Conservation (phyloP, 1,284 basidiomycete genomes). For the Moniliella sp. region DNA sequence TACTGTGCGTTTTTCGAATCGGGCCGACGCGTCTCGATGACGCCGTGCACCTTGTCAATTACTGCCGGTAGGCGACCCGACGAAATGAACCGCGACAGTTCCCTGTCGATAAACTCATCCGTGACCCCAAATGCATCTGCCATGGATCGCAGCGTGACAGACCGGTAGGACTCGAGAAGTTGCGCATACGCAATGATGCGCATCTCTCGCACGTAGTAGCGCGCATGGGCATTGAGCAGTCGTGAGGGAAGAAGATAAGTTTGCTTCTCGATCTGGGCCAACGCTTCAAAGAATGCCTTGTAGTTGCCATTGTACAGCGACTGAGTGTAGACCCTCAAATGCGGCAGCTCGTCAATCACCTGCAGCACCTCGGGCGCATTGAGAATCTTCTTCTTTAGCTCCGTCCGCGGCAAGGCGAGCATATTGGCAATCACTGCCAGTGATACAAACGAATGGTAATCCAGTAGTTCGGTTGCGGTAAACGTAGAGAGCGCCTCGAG, state of each 20-base stretch:
- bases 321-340: slow-evolving; percentile 38
- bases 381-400: slow-evolving; percentile 59
- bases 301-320: slow-evolving; percentile 77
- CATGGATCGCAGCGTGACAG: slow-evolving; percentile 68
- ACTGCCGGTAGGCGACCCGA: slow-evolving; percentile 66
- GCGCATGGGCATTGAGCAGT: slow-evolving; percentile 60
- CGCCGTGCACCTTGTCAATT: slow-evolving; percentile 76
- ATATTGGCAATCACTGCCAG: slow-evolving; percentile 62
- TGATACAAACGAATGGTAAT: slow-evolving; percentile 75
- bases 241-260: slow-evolving; percentile 65
- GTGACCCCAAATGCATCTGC: slow-evolving; percentile 72
- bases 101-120: slow-evolving; percentile 61
- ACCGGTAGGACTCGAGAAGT: slow-evolving; percentile 71
- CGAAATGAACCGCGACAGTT: slow-evolving; percentile 78
- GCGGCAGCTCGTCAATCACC: slow-evolving; percentile 35
- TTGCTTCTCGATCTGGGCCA: slow-evolving; percentile 74
- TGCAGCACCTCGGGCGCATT: slow-evolving; percentile 1
- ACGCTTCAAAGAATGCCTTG: slow-evolving; percentile 70
- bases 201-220: slow-evolving; percentile 86
- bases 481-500: slow-evolving; percentile 81
- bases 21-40: slow-evolving; percentile 81
- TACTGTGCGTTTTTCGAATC: slow-evolving; percentile 66
- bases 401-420: slow-evolving; percentile 57
- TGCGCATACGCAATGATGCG: slow-evolving; percentile 82
- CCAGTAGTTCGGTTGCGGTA: slow-evolving; percentile 68